Conservation (phyloP, 1,139 yeast species). For the Protomyces arabidopsidicola region DNA sequence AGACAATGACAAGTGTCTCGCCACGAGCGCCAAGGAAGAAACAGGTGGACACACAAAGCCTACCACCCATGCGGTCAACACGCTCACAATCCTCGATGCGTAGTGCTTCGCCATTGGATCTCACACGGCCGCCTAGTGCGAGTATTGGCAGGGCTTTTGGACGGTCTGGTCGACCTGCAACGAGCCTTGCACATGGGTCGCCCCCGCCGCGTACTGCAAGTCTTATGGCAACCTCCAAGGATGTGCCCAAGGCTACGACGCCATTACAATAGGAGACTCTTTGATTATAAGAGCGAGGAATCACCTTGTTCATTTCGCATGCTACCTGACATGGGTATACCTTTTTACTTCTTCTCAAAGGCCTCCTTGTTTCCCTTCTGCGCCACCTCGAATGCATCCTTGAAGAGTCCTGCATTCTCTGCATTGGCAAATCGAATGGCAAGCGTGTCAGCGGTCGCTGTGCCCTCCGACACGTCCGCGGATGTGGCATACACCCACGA, state of each 20-base stretch:
- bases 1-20: too few species aligned
- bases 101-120: background rate
- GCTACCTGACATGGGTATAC: too few species aligned
- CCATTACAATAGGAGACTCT: too few species aligned
- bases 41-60: too few species aligned
- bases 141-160: background rate
- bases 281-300: too few species aligned
- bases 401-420: conserved; percentile 91
- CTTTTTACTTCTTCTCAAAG: conserved; percentile 10
- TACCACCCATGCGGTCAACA: background rate
- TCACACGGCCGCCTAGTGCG: background rate
- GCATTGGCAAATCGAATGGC: conserved; percentile 96
- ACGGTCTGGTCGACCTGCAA: background rate
- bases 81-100: background rate
- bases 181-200: background rate
- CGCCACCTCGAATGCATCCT: conserved; percentile 82
- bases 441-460: conserved; percentile 90
- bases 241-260: background rate
- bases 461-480: conserved; percentile 93
- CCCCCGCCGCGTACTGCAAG: background rate
- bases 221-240: background rate
- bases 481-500: conserved; percentile 97
- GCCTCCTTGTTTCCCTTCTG: conserved; percentile 55
- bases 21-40: too few species aligned
- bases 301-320: too few species aligned